Conservation (phyloP, 768 basidiomycete genomes). For the Xerocomus brunneocitrinus region DNA sequence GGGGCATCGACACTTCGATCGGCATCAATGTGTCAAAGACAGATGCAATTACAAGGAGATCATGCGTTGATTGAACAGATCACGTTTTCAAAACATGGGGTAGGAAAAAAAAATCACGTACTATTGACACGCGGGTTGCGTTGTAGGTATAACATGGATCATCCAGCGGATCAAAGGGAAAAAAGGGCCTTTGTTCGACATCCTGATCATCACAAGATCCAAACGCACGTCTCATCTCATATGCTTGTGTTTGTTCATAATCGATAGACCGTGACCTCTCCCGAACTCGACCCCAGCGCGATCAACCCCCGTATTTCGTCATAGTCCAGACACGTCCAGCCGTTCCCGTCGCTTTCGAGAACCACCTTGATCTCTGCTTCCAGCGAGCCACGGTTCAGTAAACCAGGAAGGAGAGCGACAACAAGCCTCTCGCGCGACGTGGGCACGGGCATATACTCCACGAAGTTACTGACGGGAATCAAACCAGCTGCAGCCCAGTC, state of each 20-base stretch:
- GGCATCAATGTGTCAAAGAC: not conserved
- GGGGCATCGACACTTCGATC: not conserved
- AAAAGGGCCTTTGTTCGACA: not conserved
- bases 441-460: slow-evolving; percentile 12
- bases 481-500: slow-evolving; percentile 40
- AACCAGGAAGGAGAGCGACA: slow-evolving; percentile 48
- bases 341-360: slow-evolving; percentile 27
- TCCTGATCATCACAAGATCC: not conserved
- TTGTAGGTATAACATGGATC: not conserved
- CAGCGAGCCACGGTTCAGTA: slow-evolving; percentile 12
- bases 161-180: not conserved
- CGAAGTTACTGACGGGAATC: slow-evolving; percentile 21
- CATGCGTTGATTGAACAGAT: not conserved
- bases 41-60: not conserved
- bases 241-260: slow-evolving; percentile 9
- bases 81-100: not conserved
- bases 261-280: slow-evolving; percentile 37
- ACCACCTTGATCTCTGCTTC: slow-evolving; percentile 29
- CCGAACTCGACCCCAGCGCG: slow-evolving; percentile 48
- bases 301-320: slow-evolving; percentile 53
- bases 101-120: not conserved
- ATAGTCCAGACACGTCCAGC: slow-evolving; percentile 59
- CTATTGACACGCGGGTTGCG: not conserved
- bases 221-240: not conserved
- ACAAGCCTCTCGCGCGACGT: slow-evolving; percentile 39